Conservation (phyloP, 2,329 filamentous ascomycete species). For the Colletotrichum shisoi region DNA sequence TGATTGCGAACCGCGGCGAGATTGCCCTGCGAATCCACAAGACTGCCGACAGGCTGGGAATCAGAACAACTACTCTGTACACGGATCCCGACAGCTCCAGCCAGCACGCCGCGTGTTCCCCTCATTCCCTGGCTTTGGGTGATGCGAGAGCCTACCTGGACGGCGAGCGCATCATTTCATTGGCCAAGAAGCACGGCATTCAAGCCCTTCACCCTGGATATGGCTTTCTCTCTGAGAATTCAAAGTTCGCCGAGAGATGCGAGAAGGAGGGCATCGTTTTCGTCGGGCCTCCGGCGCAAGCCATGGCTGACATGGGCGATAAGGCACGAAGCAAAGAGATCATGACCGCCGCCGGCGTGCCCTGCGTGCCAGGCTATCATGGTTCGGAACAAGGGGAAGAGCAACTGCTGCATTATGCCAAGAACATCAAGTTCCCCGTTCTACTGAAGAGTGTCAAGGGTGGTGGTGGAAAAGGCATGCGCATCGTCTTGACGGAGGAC, state of each 20-base stretch:
- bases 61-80: constrained; percentile 92
- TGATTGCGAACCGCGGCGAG: constrained; percentile 97
- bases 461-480: constrained; percentile 85
- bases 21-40: constrained; percentile 92
- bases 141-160: constrained; percentile 88
- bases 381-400: constrained; percentile 78
- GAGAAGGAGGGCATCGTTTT: constrained; percentile 91
- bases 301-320: constrained; percentile 90
- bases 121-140: constrained; percentile 84
- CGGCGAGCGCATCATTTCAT: constrained; percentile 86
- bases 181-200: constrained; percentile 86
- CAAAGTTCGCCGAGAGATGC: constrained; percentile 86
- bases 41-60: constrained; percentile 87
- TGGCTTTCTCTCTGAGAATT: constrained; percentile 94
- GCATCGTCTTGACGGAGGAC: constrained; percentile 72
- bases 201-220: constrained; percentile 95
- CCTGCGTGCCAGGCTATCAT: constrained; percentile 96
- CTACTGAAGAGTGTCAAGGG: constrained; percentile 82
- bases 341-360: constrained; percentile 93
- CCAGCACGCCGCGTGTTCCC: constrained; percentile 87
- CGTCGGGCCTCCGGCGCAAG: constrained; percentile 85
- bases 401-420: constrained; percentile 72
- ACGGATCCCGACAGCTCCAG: constrained; percentile 87
- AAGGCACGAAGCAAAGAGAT: constrained; percentile 95
- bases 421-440: constrained; percentile 72